Conservation (phyloP, 148 eudicot species). For the Rheum nobile region DNA sequence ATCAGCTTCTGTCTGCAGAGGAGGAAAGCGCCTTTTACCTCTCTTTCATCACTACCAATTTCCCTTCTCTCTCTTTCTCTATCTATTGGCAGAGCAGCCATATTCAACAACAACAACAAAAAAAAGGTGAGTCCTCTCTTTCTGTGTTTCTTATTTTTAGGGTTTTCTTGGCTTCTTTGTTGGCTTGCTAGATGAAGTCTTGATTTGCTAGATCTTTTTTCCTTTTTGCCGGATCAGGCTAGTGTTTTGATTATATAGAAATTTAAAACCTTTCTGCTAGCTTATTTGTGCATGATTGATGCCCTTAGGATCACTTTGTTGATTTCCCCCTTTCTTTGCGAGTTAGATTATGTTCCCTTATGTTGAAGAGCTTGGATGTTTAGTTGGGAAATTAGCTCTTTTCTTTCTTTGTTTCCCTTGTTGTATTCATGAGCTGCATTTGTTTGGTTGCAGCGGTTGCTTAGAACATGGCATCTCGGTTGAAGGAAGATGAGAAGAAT, state of each 20-base stretch:
- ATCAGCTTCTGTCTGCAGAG: slow-evolving; percentile 1
- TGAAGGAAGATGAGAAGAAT: slow-evolving; percentile 18
- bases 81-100: slow-evolving; percentile 1
- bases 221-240: neutral
- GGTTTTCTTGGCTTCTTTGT: neutral
- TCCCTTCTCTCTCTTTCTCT: neutral
- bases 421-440: neutral
- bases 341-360: no score
- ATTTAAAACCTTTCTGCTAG: neutral
- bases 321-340: neutral
- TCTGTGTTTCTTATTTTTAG: neutral
- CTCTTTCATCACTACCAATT: neutral
- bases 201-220: neutral
- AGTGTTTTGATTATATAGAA: neutral
- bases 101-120: neutral
- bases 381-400: neutral
- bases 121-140: neutral
- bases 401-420: no score
- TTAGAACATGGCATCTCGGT: slow-evolving; percentile 9
- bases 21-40: neutral
- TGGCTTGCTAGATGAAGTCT: no score
- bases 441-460: neutral
- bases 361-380: no score
- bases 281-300: neutral
- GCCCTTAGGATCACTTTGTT: neutral